Conservation (phyloP, 495 filamentous ascomycete genomes). For the Parathielavia hyrcaniae region DNA sequence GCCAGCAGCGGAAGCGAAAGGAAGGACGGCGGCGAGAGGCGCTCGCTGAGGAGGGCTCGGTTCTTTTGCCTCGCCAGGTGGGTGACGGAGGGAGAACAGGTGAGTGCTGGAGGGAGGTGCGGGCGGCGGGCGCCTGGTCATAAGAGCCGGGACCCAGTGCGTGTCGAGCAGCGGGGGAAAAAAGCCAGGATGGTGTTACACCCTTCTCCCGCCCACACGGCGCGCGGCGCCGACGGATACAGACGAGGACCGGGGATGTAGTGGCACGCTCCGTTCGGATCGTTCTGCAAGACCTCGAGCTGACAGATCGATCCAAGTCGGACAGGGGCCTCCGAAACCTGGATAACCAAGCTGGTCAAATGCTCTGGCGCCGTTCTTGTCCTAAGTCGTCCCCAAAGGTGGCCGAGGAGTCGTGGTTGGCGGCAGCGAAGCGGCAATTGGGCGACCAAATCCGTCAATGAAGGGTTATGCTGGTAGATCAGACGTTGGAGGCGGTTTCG, state of each 20-base stretch:
- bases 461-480: slow-evolving; percentile 25
- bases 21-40: slow-evolving; percentile 38
- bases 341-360: neutral
- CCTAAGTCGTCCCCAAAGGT: too few species aligned
- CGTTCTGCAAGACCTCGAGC: neutral
- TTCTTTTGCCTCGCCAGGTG: slow-evolving; percentile 31
- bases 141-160: slow-evolving; percentile 31
- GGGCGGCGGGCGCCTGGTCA: slow-evolving; percentile 43
- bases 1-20: slow-evolving; percentile 50
- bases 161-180: slow-evolving; percentile 21
- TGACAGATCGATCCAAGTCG: too few species aligned
- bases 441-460: slow-evolving; percentile 12
- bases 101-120: slow-evolving; percentile 24
- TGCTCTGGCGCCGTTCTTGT: neutral
- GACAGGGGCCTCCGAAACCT: slow-evolving; percentile 9
- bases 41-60: slow-evolving; percentile 31
- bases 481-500: slow-evolving; percentile 39
- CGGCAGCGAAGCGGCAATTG: slow-evolving; percentile 4
- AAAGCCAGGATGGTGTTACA: slow-evolving; percentile 18
- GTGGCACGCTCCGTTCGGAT: slow-evolving; percentile 14
- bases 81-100: slow-evolving; percentile 19
- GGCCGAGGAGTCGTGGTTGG: neutral
- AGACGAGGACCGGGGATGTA: slow-evolving; percentile 9
- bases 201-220: slow-evolving; percentile 2
- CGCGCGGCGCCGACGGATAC: slow-evolving; percentile 10